Evolutionary conservation across 345 rosid species (phyloP).

Genomic region (Hevea brasiliensis): DNA sequence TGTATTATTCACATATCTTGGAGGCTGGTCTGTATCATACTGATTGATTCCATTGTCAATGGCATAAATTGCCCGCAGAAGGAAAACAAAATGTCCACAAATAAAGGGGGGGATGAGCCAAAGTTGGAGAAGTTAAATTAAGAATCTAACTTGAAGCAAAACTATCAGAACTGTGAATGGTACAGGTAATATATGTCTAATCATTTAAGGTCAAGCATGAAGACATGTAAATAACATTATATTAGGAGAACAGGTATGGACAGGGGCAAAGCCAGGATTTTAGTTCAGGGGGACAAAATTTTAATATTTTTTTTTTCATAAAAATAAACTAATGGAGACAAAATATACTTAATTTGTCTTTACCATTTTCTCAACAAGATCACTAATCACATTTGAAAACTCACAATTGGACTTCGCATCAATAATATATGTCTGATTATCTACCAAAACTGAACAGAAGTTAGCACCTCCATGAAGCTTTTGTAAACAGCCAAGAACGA

Average conservation of each 20-base stretch:
- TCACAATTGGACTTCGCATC: too few species aligned
- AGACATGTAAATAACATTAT: neutral
- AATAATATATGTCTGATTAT: too few species aligned
- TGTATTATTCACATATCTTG: constrained; percentile 83
- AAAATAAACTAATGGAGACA: too few species aligned
- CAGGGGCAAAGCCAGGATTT: neutral
- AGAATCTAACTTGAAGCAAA: neutral
- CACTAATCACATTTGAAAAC: too few species aligned
- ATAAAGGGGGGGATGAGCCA: neutral
- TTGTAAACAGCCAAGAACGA: constrained; percentile 78
- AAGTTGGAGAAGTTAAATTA: neutral
- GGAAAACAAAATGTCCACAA: neutral
- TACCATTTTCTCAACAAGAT: too few species aligned
- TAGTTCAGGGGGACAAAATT: too few species aligned
- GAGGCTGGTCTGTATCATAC: constrained; percentile 81
- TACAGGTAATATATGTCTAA: neutral
- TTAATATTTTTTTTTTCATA: too few species aligned
- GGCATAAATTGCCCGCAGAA: constrained; percentile 73
- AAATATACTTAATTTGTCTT: too few species aligned
- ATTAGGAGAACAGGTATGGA: neutral
- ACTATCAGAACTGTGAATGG: neutral
- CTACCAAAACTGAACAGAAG: neutral
- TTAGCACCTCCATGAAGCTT: constrained; percentile 84
- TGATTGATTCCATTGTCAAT: constrained; percentile 81
- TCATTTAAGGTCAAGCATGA: neutral